Evolutionary conservation across 2,329 filamentous ascomycete genomes (phyloP).

Genomic region (Metarhizium sp.): DNA sequence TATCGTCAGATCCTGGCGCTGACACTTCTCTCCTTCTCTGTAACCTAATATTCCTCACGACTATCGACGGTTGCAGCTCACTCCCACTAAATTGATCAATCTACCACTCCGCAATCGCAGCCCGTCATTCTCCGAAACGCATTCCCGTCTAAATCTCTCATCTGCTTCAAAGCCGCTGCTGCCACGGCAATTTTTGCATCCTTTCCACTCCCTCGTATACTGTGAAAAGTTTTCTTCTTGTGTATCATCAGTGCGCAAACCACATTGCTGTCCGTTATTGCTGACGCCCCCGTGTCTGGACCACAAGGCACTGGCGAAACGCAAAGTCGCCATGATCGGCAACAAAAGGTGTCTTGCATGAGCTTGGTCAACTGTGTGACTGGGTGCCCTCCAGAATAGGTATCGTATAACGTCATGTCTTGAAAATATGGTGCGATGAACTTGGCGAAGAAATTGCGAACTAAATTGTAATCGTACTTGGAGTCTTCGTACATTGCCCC

Average conservation of each 20-base stretch:
- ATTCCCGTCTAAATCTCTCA: slow-evolving; percentile 35
- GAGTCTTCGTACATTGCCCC: slow-evolving; percentile 91
- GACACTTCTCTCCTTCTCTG: no score
- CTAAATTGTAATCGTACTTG: slow-evolving; percentile 62
- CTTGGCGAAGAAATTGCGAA: slow-evolving; percentile 67
- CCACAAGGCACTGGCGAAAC: slow-evolving; percentile 31
- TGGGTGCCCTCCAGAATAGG: slow-evolving; percentile 78
- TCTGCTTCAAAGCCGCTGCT: slow-evolving; percentile 41
- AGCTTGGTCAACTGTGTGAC: slow-evolving; percentile 61
- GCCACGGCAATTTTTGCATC: slow-evolving; percentile 66
- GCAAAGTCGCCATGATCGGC: slow-evolving; percentile 47
- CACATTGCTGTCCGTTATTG: slow-evolving; percentile 39
- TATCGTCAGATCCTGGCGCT: no score
- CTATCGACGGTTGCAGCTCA: no score
- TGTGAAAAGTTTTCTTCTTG: slow-evolving; percentile 53
- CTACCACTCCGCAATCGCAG: slow-evolving; percentile 35
- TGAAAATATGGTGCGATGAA: slow-evolving; percentile 71
- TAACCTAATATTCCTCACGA: no score
- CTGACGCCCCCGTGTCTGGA: slow-evolving; percentile 31
- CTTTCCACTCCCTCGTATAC: slow-evolving; percentile 51
- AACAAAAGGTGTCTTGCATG: slow-evolving; percentile 56
- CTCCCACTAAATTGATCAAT: neutral
- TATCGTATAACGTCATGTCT: slow-evolving; percentile 82
- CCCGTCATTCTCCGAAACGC: slow-evolving; percentile 52
- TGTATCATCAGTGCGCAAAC: slow-evolving; percentile 72